Conservation (phyloP, 2,329 filamentous ascomycete genomes). For the Berkeleyomyces basicola region DNA sequence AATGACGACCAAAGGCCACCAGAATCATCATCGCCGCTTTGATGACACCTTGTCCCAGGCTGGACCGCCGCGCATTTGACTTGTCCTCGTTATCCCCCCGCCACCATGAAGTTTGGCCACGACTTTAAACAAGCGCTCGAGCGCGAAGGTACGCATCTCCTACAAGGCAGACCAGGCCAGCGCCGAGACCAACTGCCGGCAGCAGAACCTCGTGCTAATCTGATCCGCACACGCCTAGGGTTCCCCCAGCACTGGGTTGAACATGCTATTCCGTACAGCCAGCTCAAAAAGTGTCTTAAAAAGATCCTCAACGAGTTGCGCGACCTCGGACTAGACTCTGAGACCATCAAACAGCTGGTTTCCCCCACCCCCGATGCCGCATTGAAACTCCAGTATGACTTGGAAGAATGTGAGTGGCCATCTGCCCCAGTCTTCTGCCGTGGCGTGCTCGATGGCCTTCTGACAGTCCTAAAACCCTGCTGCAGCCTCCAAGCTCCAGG, state of each 20-base stretch:
- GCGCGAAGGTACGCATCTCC: conserved; percentile 32
- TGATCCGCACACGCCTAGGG: conserved; percentile 22
- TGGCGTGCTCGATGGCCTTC: neutral
- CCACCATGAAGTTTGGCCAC: conserved; percentile 70
- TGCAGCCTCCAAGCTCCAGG: conserved; percentile 25
- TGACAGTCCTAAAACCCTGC: neutral
- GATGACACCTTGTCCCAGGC: neutral
- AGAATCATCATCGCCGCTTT: neutral
- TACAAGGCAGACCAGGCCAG: neutral
- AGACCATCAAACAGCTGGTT: conserved; percentile 51
- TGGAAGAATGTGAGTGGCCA: conserved; percentile 28
- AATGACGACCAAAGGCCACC: neutral
- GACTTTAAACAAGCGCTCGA: conserved; percentile 55
- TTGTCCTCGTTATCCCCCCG: neutral
- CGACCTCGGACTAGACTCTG: conserved; percentile 52
- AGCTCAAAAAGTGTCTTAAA: conserved; percentile 81
- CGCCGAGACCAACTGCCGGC: too few relatives aligned
- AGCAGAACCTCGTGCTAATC: too few relatives aligned
- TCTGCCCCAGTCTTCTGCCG: neutral
- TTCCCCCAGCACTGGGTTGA: conserved; percentile 59
- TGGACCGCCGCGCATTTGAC: neutral
- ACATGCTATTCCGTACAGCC: conserved; percentile 64
- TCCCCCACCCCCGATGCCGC: conserved; percentile 31
- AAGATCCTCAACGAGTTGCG: conserved; percentile 56
- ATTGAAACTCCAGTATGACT: conserved; percentile 35